A percentile compares a stretch with the other conserved stretches of the same genome.
These are phyloP conservation scores for Boletus subparvulus DNA, from an alignment of 768 basidiomycete genomes.

Conservation along the genomic window DNA sequence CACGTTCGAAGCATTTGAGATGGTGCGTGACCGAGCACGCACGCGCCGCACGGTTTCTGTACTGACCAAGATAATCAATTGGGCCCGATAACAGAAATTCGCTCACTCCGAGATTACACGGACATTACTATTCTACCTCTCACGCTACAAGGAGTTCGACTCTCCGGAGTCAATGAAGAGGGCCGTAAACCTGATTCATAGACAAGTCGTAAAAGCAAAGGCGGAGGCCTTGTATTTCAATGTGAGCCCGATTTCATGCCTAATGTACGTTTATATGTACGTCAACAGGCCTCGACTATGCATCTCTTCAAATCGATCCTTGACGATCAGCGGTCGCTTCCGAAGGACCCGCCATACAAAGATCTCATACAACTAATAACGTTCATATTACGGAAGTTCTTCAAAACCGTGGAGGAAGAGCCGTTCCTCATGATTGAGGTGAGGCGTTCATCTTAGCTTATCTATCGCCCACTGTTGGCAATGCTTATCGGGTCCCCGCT, in stretches of 20 bases:
- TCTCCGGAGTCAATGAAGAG: slow-evolving; percentile 82
- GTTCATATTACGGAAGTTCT: slow-evolving; percentile 88
- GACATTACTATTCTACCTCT: slow-evolving; percentile 80
- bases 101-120: slow-evolving; percentile 82
- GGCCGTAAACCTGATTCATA: slow-evolving; percentile 84
- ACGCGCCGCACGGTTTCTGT: slow-evolving; percentile 10
- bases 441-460: slow-evolving; percentile 33
- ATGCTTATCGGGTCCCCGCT: slow-evolving; percentile 19
- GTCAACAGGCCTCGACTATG: slow-evolving; percentile 78
- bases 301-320: slow-evolving; percentile 86
- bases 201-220: slow-evolving; percentile 87
- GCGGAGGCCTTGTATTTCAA: slow-evolving; percentile 96
- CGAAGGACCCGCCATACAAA: slow-evolving; percentile 73
- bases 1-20: slow-evolving; percentile 89
- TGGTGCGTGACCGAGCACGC: slow-evolving; percentile 48
- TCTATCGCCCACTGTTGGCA: slow-evolving; percentile 13
- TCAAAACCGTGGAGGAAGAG: slow-evolving; percentile 85
- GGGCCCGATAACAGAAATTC: slow-evolving; percentile 64
- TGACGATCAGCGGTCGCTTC: slow-evolving; percentile 74
- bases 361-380: slow-evolving; percentile 84
- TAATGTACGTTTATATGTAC: slow-evolving; percentile 16
- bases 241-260: slow-evolving; percentile 43
- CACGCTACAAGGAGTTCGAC: slow-evolving; percentile 79
- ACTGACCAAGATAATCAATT: slow-evolving; percentile 22
- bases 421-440: slow-evolving; percentile 90